Evolutionary conservation across 2,329 filamentous ascomycete genomes (phyloP), one percentile per base, ranked within the genome.

Genomic region (Aspergillus japonicus): DNA sequence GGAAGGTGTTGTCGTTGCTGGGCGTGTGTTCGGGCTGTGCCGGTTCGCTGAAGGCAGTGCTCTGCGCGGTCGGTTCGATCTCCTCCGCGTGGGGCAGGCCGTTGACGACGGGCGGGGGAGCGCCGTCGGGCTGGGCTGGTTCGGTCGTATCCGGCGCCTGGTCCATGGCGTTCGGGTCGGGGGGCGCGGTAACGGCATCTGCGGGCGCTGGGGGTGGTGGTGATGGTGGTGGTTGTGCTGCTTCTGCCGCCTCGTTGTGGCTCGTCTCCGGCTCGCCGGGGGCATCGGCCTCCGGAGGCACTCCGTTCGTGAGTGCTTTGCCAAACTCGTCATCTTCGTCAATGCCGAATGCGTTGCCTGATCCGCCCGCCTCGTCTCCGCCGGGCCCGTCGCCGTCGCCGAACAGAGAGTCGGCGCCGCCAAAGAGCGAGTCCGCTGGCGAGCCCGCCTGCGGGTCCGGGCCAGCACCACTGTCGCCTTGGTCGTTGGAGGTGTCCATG

Each of bases 301-400:
- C 76, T 24, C 83, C 84, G 63, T 84, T 85, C 42, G 87, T 87
- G 76, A 96, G 89, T 1, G 89, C 89, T 58, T 87, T 81, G 3
- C 88, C 88, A 66, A 96, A 92, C 64, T 93, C 90, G 66, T 92
- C 88, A 60, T 96, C 92, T 47, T 96, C 92, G 48, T 96, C 92
- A 12, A 89, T 88, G 0, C 85, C 90, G 72, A 92, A 96, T 4
- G 75, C 78, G 49, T 85, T 87, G 24, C 83, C 80, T 71, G 75
- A 83, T 63, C 75, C 81, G 64, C 74, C 82, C 53, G 78, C 79
- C 23, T 78, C 76, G 42, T 76, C 75, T 12, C 72, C 75, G 50
- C 75, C 79, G 24, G 77, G 80, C 71, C 76, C 88, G 73, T 89
- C 87, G 56, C 85, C 89, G 66, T 96, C 92, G 2, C 94, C 95